Percentiles rank a stretch among this genome's conserved stretches.
Evolutionary conservation across 345 rosid species (phyloP).

Genomic region (Bruguiera sexangula): DNA sequence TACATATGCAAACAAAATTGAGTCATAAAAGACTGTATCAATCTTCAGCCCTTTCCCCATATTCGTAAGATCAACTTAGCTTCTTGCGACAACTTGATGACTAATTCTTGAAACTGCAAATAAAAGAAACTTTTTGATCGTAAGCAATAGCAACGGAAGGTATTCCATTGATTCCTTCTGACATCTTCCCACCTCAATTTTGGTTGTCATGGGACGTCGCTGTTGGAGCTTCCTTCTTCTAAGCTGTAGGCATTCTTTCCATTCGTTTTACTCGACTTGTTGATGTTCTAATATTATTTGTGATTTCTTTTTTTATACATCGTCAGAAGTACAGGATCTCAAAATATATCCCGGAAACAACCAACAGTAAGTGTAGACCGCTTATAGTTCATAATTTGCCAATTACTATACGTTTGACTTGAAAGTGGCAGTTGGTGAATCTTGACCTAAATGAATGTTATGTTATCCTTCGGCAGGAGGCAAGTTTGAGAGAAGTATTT

Average conservation of each 20-base stretch:
- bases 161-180: too few species aligned
- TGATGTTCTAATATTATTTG: neutral
- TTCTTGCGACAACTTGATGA: too few species aligned
- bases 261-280: too few species aligned
- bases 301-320: neutral
- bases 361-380: conserved; percentile 33
- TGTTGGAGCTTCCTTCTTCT: too few species aligned
- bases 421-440: neutral
- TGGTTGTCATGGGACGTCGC: too few species aligned
- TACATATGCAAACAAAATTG: too few species aligned
- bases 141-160: too few species aligned
- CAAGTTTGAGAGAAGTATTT: conserved; percentile 45
- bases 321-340: conserved; percentile 63
- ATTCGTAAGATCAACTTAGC: neutral
- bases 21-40: too few species aligned
- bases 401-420: neutral
- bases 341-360: conserved; percentile 50
- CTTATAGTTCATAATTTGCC: neutral
- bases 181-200: too few species aligned
- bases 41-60: neutral
- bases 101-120: too few species aligned
- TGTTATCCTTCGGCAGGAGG: conserved; percentile 30
- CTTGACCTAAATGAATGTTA: neutral
- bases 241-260: too few species aligned
- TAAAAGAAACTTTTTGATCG: too few species aligned